A percentile compares a stretch with the other conserved stretches of the same genome.
phyloP scores from a whole-genome alignment of 1,284 basidiomycete genomes.

The Athelia psychrophila region DNA sequence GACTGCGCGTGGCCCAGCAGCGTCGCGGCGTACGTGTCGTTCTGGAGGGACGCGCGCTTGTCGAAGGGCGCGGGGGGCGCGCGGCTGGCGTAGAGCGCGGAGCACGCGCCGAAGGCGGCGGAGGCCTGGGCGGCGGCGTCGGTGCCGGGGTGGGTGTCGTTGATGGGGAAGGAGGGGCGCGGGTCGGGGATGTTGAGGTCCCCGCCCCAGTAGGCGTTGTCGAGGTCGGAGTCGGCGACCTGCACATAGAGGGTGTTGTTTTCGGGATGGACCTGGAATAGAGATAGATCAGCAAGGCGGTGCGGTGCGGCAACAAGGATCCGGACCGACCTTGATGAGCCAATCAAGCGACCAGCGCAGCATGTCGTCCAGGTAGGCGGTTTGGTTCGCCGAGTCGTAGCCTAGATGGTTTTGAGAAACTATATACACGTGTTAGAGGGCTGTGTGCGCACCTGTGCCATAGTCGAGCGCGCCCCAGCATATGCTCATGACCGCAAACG shows the following conservation, averaged over 20 bases:
- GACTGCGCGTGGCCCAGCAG: conserved; percentile 74
- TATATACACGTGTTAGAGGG: background rate
- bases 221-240: conserved; percentile 57
- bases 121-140: conserved; percentile 84
- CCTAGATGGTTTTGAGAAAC: conserved; percentile 38
- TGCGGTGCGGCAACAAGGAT: background rate
- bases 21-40: conserved; percentile 67
- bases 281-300: conserved; percentile 5
- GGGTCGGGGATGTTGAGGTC: conserved; percentile 75
- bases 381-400: conserved; percentile 82
- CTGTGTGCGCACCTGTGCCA: conserved; percentile 54
- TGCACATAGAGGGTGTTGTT: conserved; percentile 77
- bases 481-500: conserved; percentile 77
- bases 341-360: conserved; percentile 90
- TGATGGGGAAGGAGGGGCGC: conserved; percentile 78
- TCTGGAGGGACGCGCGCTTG: conserved; percentile 64
- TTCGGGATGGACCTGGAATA: conserved; percentile 70
- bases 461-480: conserved; percentile 87
- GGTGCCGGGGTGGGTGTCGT: conserved; percentile 79
- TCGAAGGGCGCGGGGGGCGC: conserved; percentile 51
- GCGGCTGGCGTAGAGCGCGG: conserved; percentile 70
- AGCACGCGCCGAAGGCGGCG: conserved; percentile 84
- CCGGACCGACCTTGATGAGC: conserved; percentile 71
- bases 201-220: conserved; percentile 88
- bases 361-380: conserved; percentile 84